Conservation (phyloP, 2,329 filamentous ascomycete species). For the Fusarium mangiferae region DNA sequence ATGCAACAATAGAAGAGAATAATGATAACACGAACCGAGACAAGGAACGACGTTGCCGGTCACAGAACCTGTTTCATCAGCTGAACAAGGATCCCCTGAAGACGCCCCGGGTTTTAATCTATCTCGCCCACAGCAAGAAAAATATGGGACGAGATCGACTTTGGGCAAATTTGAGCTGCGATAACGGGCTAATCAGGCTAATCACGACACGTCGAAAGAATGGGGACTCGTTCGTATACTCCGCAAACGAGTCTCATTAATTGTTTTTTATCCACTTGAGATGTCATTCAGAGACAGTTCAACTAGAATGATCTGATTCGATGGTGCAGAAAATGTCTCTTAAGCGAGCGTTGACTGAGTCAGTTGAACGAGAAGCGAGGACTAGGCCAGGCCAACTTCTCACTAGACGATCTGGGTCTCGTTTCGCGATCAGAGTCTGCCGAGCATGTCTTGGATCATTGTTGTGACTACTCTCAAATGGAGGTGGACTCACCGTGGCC, state of each 20-base stretch:
- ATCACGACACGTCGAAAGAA: not conserved
- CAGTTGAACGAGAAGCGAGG: not conserved
- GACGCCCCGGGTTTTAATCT: not conserved
- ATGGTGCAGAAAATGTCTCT: not conserved
- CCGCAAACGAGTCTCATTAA: not conserved
- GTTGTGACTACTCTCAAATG: not conserved
- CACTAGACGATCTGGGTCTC: not conserved
- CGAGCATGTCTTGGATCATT: not conserved
- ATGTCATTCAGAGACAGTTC: not conserved
- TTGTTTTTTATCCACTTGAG: not conserved
- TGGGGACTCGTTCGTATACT: not conserved
- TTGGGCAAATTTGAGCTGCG: not conserved
- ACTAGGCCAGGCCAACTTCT: not conserved
- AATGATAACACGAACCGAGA: not conserved
- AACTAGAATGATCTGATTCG: not conserved
- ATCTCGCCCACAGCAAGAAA: not conserved
- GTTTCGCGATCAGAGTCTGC: not conserved
- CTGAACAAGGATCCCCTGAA: not conserved
- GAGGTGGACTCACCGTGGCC: not conserved
- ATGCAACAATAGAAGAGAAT: not conserved
- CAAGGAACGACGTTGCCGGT: not conserved
- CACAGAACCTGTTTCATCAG: constrained; percentile 3
- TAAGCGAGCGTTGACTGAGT: not conserved
- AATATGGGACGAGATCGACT: not conserved
- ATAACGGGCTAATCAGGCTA: not conserved